These are phyloP conservation scores for Arabidopsis lyrata DNA, from an alignment of 441 rosid species.

Conservation along the genomic window DNA sequence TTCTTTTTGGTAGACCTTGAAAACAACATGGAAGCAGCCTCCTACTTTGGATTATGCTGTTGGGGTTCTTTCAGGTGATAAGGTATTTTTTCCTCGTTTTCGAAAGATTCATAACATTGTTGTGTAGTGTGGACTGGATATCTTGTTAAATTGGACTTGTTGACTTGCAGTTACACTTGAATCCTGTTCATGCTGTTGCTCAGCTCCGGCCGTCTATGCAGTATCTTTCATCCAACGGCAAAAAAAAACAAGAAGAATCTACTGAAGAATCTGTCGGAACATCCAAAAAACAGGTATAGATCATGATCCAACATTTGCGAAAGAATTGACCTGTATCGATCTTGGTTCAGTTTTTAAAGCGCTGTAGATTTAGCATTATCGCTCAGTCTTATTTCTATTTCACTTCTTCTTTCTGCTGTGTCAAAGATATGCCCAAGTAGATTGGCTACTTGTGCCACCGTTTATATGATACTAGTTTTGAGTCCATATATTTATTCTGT, in stretches of 20 bases:
- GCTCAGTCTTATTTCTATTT: slow-evolving; percentile 7
- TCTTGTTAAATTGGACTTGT: slow-evolving; percentile 14
- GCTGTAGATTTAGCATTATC: neutral
- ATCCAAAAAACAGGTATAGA: slow-evolving; percentile 70
- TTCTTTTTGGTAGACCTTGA: slow-evolving; percentile 57
- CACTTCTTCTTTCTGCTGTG: slow-evolving; percentile 10
- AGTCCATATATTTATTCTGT: slow-evolving; percentile 27
- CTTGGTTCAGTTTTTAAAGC: neutral
- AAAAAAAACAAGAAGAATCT: slow-evolving; percentile 49
- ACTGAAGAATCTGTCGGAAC: slow-evolving; percentile 53
- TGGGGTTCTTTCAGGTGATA: slow-evolving; percentile 76
- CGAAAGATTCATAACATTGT: slow-evolving; percentile 22
- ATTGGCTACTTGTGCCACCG: slow-evolving; percentile 12
- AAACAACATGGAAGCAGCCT: slow-evolving; percentile 61
- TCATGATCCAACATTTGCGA: slow-evolving; percentile 14
- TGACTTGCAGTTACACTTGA: slow-evolving; percentile 77
- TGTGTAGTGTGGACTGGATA: slow-evolving; percentile 28
- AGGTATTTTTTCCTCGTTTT: slow-evolving; percentile 54
- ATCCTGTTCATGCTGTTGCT: slow-evolving; percentile 84
- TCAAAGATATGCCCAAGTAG: slow-evolving; percentile 16
- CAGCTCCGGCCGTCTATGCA: slow-evolving; percentile 83
- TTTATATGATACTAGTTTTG: slow-evolving; percentile 19
- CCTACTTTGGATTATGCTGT: slow-evolving; percentile 62
- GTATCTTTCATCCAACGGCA: slow-evolving; percentile 52
- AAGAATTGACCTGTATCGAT: slow-evolving; percentile 18